These are phyloP conservation scores for Vickermania spadyakhi DNA, from an alignment of 208 protist species.

Conservation along the genomic window DNA sequence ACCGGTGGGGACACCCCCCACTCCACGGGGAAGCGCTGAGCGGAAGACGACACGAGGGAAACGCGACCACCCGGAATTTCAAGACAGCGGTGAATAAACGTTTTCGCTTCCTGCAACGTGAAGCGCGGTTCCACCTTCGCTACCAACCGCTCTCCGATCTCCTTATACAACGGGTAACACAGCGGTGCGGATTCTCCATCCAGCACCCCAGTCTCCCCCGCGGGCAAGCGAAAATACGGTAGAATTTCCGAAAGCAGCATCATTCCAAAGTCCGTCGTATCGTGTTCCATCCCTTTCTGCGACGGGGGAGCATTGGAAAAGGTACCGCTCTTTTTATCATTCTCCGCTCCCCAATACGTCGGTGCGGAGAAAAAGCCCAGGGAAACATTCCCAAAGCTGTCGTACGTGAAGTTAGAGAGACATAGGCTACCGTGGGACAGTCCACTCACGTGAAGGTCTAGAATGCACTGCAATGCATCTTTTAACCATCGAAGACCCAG, in stretches of 20 bases:
- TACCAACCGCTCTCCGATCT: slow-evolving; percentile 47
- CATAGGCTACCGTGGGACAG: slow-evolving; percentile 38
- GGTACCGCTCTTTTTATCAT: not conserved
- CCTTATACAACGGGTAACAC: slow-evolving; percentile 30
- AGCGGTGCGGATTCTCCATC: slow-evolving; percentile 6
- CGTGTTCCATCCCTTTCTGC: slow-evolving; percentile 4
- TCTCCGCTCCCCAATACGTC: slow-evolving; percentile 2
- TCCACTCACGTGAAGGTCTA: slow-evolving; percentile 48
- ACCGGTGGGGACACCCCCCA: slow-evolving; percentile 14
- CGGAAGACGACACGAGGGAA: slow-evolving; percentile 33
- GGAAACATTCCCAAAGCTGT: slow-evolving; percentile 64
- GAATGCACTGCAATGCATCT: slow-evolving; percentile 50
- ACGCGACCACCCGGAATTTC: slow-evolving; percentile 20
- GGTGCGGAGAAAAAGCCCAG: slow-evolving; percentile 41
- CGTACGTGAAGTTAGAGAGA: slow-evolving; percentile 63
- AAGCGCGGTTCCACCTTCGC: slow-evolving; percentile 45
- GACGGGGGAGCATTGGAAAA: slow-evolving; percentile 6
- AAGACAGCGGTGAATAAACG: slow-evolving; percentile 49
- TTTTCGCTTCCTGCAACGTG: slow-evolving; percentile 38
- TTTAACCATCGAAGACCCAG: slow-evolving; percentile 51
- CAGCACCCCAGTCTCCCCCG: not conserved
- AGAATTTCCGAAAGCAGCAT: slow-evolving; percentile 25
- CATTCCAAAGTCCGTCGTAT: slow-evolving; percentile 15
- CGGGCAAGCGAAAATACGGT: slow-evolving; percentile 17
- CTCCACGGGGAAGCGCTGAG: slow-evolving; percentile 31